Evolutionary conservation across 73 alveolate genomes (phyloP).

Genomic region (Uronychia binucleata): DNA sequence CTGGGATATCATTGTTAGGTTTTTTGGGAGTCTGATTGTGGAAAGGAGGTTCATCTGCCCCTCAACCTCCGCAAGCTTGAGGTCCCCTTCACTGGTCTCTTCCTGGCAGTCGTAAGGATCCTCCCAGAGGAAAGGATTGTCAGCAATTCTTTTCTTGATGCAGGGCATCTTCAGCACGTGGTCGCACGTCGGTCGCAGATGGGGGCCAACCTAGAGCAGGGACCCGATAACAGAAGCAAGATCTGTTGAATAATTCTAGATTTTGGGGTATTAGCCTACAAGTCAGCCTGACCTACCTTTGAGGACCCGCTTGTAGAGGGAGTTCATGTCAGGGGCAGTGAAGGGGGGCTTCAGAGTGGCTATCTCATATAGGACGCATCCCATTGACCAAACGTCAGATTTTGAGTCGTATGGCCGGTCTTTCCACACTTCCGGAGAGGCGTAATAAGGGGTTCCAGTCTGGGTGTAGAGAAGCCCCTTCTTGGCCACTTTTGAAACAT

Average conservation of each 20-base stretch:
- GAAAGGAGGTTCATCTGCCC: background rate
- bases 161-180: background rate
- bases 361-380: slow-evolving; percentile 95
- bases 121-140: background rate
- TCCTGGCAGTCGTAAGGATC: background rate
- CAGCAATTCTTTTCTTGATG: background rate
- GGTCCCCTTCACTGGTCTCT: background rate
- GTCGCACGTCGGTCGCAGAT: background rate
- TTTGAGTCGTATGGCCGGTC: slow-evolving; percentile 93
- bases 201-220: slow-evolving; percentile 44
- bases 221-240: slow-evolving; percentile 69
- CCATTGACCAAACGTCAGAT: slow-evolving; percentile 97
- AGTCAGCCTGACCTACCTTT: slow-evolving; percentile 69
- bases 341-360: slow-evolving; percentile 94
- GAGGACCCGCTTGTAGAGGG: slow-evolving; percentile 81
- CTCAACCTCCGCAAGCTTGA: background rate
- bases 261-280: slow-evolving; percentile 56
- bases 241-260: slow-evolving; percentile 76
- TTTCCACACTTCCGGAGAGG: slow-evolving; percentile 93
- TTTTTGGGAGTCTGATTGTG: slow-evolving; percentile 22
- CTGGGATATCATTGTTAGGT: background rate
- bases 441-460: slow-evolving; percentile 71
- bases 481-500: slow-evolving; percentile 63
- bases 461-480: slow-evolving; percentile 51
- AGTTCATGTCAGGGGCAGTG: slow-evolving; percentile 87